Base-by-base conservation (phyloP, 2,329 filamentous ascomycete genomes). In the Penicillium frequentans region DNA sequence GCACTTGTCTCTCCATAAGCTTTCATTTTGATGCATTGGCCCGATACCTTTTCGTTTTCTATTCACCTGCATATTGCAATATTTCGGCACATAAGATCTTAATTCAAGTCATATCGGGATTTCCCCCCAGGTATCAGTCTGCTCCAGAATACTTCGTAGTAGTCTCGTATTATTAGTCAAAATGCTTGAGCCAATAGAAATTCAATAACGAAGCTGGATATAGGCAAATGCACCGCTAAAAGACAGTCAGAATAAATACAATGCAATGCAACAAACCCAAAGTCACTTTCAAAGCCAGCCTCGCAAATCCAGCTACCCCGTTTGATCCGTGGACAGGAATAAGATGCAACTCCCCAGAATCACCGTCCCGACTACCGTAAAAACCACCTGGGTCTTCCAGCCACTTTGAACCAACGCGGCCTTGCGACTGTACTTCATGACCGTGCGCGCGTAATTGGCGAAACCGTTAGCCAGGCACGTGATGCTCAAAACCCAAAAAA, bases 381-480 rank as follows among this genome's bases (percentile, higher is more conserved):
- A 77, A n/a, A 96, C 90, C 43, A 88, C 74, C 72, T 98, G 93
- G 37, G 95, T 98, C 75, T 91, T 93, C 89, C 90, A 95, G 1
- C 95, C 95, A 29, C 87, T 90, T 78, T 99, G 95, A 39, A 99
- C 95, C 61, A 98, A 83, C 0, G 95, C 95, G 26, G 83, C 82
- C 63, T 87, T 86, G 39, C 84, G 82, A 65, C 89, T 89, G 73
- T 96, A 99, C 70, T 90, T 88, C 66, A 89, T 89, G 24, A 98
- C 86, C 65, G 82, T 85, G 80, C 86, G 88, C 61, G 96, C 86
- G 70, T 99, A 99, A 70, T 96, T 98, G 1, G 87, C 87, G 59
- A 96, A 77, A 0, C 95, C 95, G 16, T 89, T 85, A 1, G 82
- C 76, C 26, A 99, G 77, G 63, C 90, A 96, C n/a, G 86, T 80